A percentile compares a stretch with the other conserved stretches of the same genome.
Conservation (phyloP, 768 basidiomycete genomes). For the Gautieria morchelliformis region DNA sequence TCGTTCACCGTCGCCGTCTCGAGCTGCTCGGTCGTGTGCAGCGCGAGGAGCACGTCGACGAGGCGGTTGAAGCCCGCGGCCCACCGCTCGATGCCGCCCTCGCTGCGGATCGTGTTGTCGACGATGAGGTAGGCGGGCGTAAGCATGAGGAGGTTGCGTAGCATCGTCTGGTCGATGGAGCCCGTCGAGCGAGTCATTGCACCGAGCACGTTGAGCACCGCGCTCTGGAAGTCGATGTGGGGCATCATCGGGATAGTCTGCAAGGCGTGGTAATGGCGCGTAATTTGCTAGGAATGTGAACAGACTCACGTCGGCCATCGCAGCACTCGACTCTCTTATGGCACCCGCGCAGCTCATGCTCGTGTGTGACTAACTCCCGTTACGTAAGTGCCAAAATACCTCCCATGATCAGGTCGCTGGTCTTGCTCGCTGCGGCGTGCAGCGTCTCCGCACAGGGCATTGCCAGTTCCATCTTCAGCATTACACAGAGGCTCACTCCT, state of each 20-base stretch:
- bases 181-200: constrained; percentile 38
- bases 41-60: constrained; percentile 62
- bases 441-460: neutral
- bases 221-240: constrained; percentile 51
- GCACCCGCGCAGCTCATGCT: no score
- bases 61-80: constrained; percentile 54
- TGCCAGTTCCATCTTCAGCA: constrained; percentile 11
- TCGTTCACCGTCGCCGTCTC: constrained; percentile 70
- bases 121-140: constrained; percentile 74
- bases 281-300: neutral
- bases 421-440: neutral
- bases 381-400: neutral
- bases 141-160: constrained; percentile 58
- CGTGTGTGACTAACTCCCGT: neutral
- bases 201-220: constrained; percentile 47
- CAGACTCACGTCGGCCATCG: neutral
- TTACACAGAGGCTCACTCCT: constrained; percentile 37
- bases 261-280: neutral
- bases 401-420: constrained; percentile 1
- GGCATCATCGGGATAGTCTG: constrained; percentile 13
- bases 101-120: constrained; percentile 56
- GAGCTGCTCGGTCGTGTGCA: constrained; percentile 57
- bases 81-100: constrained; percentile 53
- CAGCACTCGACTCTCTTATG: no score
- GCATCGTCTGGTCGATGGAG: constrained; percentile 46